Percentiles rank a stretch among this genome's conserved stretches.
These are phyloP conservation scores for Dillenia turbinata DNA, from an alignment of 164 flowering plant species.

Conservation along the genomic window DNA sequence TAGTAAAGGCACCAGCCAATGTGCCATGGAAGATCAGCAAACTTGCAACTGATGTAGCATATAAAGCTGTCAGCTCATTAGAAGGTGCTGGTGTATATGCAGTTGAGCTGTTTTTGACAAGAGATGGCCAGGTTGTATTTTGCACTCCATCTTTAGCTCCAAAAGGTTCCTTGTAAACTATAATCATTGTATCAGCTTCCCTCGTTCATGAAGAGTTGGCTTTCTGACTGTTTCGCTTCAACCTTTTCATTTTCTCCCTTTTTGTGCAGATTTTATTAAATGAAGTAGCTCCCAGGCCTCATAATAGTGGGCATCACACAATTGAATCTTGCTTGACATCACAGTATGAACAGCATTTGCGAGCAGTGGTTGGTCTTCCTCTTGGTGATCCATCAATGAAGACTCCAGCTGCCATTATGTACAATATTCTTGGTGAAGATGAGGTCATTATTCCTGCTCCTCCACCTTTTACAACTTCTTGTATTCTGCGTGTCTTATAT, in stretches of 20 bases:
- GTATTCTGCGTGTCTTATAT: too few relatives aligned
- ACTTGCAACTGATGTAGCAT: constrained; percentile 76
- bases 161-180: not conserved
- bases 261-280: constrained; percentile 70
- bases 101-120: constrained; percentile 86
- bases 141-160: not conserved
- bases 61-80: constrained; percentile 75
- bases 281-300: constrained; percentile 99
- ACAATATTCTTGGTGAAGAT: constrained; percentile 89
- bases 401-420: constrained; percentile 87
- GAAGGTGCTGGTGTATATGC: constrained; percentile 98
- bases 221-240: not conserved
- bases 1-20: constrained; percentile 87
- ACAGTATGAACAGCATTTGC: constrained; percentile 89
- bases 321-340: constrained; percentile 92
- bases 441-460: constrained; percentile 39
- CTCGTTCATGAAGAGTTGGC: not conserved
- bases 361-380: constrained; percentile 92
- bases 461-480: too few relatives aligned
- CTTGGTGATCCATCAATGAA: constrained; percentile 98
- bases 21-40: constrained; percentile 66
- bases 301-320: constrained; percentile 97
- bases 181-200: not conserved
- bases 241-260: not conserved
- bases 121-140: constrained; percentile 64